These are phyloP conservation scores for Calendula officinalis DNA, from an alignment of 129 eudicot species.

Conservation along the genomic window DNA sequence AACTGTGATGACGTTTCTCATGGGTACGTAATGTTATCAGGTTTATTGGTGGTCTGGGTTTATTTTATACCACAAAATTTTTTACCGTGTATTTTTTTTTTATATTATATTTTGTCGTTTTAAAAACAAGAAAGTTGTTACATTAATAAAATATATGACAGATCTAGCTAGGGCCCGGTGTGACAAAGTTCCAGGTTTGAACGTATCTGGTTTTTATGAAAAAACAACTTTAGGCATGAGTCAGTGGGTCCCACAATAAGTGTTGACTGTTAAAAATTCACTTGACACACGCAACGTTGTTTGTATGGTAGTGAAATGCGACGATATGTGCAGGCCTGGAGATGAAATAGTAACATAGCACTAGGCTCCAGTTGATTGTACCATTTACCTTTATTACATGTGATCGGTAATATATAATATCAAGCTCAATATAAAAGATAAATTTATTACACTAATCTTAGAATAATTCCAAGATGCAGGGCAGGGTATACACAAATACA, in stretches of 20 bases:
- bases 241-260: constrained; percentile 7
- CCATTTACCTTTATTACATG: constrained; percentile 25
- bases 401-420: neutral
- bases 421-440: neutral
- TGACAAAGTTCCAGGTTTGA: neutral
- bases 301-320: constrained; percentile 23
- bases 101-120: too few species aligned
- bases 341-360: constrained; percentile 22
- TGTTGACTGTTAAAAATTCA: constrained; percentile 17
- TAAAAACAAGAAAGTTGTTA: too few species aligned
- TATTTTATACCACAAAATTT: too few species aligned
- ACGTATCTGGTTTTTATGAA: neutral
- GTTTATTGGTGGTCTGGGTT: too few species aligned
- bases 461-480: too few species aligned
- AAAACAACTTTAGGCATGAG: neutral
- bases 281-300: constrained; percentile 27
- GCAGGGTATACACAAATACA: too few species aligned
- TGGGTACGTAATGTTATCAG: too few species aligned
- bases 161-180: too few species aligned
- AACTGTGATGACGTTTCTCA: neutral
- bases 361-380: constrained; percentile 26
- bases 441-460: too few species aligned
- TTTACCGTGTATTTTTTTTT: too few species aligned
- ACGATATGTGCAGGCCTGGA: constrained; percentile 18
- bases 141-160: too few species aligned